These are phyloP conservation scores for Amanita jacksonii DNA, from an alignment of 768 basidiomycete genomes.

Conservation along the genomic window DNA sequence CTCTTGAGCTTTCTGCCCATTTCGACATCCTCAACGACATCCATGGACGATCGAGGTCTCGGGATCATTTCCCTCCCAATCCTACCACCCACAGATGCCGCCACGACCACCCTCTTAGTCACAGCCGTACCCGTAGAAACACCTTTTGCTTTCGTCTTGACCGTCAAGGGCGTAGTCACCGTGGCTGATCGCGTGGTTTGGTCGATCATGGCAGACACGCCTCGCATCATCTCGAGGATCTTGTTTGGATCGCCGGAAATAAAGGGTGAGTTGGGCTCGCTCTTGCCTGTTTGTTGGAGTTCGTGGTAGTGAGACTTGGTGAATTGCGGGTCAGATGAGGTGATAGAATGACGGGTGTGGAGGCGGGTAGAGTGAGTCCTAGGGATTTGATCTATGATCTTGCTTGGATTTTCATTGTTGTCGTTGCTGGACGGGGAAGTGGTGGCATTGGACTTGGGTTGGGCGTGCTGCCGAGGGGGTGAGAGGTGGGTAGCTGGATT, in stretches of 20 bases:
- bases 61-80: too few species aligned
- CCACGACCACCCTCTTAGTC: background rate
- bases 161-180: background rate
- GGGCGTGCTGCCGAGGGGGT: conserved; percentile 6
- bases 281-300: background rate
- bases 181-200: background rate
- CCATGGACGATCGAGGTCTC: conserved; percentile 1
- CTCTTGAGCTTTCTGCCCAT: too few species aligned
- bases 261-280: background rate
- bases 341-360: background rate
- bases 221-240: conserved; percentile 6
- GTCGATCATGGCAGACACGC: conserved; percentile 6
- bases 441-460: background rate
- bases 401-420: background rate
- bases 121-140: too few species aligned
- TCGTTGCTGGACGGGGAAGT: background rate
- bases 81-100: background rate
- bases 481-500: conserved; percentile 4
- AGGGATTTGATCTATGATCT: background rate
- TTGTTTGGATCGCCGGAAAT: background rate
- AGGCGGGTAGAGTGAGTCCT: background rate
- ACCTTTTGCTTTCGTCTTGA: background rate
- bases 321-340: background rate
- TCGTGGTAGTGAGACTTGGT: background rate
- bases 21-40: conserved; percentile 1